Evolutionary conservation across 441 rosid genomes (phyloP), one percentile per base, ranked within the genome.

Genomic region (Theobroma grandiflorum): DNA sequence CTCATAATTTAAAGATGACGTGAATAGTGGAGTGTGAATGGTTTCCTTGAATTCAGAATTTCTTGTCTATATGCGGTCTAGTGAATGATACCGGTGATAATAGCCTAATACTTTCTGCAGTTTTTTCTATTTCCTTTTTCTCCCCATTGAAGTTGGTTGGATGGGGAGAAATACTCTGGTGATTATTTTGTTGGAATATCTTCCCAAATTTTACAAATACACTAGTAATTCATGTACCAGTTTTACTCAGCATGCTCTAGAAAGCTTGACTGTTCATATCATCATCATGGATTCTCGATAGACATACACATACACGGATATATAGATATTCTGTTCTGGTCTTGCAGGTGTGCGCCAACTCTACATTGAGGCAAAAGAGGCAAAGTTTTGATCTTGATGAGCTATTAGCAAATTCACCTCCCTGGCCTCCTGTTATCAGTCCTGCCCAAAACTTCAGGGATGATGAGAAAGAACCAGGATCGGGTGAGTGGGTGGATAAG

Each of bases 401-500:
- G 82, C 86, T 91, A 47, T 85, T 88, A 77, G 98, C 92, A 58
- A 94, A 92, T 86, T 97, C 99, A 65, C 97, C 98, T 78, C 95
- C 98, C 20, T 97, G 98, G 98, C 98, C 98, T 61, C 98, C 98
- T 1, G 90, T 87, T 65, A 83, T 87, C 72, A 94, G 88, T 84
- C 93, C 94, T 70, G 86, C 82, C 85, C 92, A 89, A 86, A 92
- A 84, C 35, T 85, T 84, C 20, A 73, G 87, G 67, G 98, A 95
- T 18, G 98, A 96, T 8, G 99, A 94, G 61, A 89, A 78, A 84
- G 96, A 91, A 83, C 80, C 80, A 37, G 89, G 95, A 52, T 87
- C 93, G 0, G 92, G 95, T 33, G 97, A 94, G 22, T 97, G 99
- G 99, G 95, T 92, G 45, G 99, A 97, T 65, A 97, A 97, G 82